phyloP scores from a whole-genome alignment of 768 basidiomycete species.

The Cystobasidium onofrii region DNA sequence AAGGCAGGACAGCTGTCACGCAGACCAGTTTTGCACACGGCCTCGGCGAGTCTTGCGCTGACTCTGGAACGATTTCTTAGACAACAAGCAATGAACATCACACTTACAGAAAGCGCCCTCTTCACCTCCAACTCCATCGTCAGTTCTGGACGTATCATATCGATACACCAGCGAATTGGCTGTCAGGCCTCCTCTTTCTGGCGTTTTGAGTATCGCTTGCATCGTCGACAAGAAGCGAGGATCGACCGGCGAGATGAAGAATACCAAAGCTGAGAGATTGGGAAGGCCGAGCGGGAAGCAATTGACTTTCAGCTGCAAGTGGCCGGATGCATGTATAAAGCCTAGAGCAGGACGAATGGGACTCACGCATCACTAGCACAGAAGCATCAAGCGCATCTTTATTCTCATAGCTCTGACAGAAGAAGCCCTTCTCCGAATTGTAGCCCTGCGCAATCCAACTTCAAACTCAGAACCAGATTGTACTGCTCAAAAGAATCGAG shows the following conservation, averaged over 20 bases:
- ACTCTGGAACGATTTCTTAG: no score
- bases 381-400: conserved; percentile 66
- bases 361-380: conserved; percentile 50
- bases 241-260: conserved; percentile 62
- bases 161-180: conserved; percentile 71
- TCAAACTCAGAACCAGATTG: background rate
- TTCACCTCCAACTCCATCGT: conserved; percentile 91
- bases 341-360: no score
- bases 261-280: conserved; percentile 63
- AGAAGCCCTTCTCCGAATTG: conserved; percentile 51
- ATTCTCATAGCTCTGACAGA: conserved; percentile 87
- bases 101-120: conserved; percentile 56
- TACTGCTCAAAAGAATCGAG: conserved; percentile 22
- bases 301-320: no score
- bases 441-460: background rate
- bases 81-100: no score
- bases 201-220: conserved; percentile 70
- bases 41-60: no score
- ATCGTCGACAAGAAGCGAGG: conserved; percentile 80
- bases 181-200: conserved; percentile 52
- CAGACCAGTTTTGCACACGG: no score
- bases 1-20: no score
- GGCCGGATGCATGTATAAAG: conserved; percentile 31
- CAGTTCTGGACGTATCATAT: conserved; percentile 74
- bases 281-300: conserved; percentile 33